Base-by-base conservation (phyloP, 257 asterid species). In the Nicotiana benthamiana region DNA sequence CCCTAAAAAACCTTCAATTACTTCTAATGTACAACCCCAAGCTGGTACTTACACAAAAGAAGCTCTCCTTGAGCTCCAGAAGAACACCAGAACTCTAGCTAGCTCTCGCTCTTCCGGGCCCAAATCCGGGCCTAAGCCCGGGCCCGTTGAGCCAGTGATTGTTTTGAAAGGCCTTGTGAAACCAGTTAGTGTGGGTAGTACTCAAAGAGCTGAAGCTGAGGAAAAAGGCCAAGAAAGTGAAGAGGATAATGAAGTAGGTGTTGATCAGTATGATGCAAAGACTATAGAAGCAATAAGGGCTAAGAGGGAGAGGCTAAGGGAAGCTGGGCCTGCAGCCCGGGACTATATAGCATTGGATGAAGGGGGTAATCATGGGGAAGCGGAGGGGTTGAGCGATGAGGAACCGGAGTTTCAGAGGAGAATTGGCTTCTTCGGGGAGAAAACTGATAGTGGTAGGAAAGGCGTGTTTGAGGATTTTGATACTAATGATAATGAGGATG, bases 341-440 rank as follows among this genome's bases (percentile, higher is more conserved):
- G 98, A 96, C 87, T 96, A 79, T 80, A 94, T 96, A 77, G 88
- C 99, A 2, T 83, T 96, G 82, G 99, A 96, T 85, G 91, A 89
- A 68, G 99, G 99, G 62, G 91, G 99, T 82, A 96, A 96, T 90
- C 99, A 96, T 24, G 99, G 99, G 60, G 99, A 86, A 65, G 95
- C 92, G 0, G 98, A 94, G 52, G 99, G 99, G 13, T 89, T 96
- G 90, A 96, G 98, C 30, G 99, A 96, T 5, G 98, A 96, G 91
- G 98, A 96, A 85, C 99, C 99, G 0, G 99, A 96, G 83, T 88
- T 85, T 84, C 89, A 74, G 76, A 91, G 97, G 36, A 91, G 99
- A 85, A 94, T 96, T 43, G 97, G 97, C 26, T 94, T 96, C 79
- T 88, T 90, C 4, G 99, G 96, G 57, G 97, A 90, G 13, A 91